Base-by-base conservation (phyloP, 1,139 yeast species). In the Taphrina flavorubra region DNA sequence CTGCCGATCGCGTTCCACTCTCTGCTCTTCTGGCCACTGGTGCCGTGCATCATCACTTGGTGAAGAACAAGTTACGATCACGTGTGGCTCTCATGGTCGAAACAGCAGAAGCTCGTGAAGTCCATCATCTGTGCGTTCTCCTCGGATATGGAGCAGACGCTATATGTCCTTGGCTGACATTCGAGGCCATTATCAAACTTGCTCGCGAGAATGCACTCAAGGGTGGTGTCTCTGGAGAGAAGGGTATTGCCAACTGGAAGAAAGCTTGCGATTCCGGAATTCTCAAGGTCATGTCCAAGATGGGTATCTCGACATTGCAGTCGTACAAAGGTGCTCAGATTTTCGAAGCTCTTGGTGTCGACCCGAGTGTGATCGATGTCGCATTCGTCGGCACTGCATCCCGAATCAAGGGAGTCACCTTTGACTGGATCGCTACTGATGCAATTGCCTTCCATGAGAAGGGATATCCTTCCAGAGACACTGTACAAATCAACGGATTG, bases 291-390 rank as follows among this genome's bases (percentile, higher is more conserved):
- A 94, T 94, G 99, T 90, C 97, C 59, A 94, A 94, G 83, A 94
- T 94, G 98, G 99, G 99, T 83, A 94, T 94, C 75, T 92, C 98
- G 51, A 94, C 99, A 46, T 83, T 94, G 78, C 97, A 97, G 34
- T 90, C 97, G 31, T 94, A 94, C 81, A 94, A 94, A 81, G 99
- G 98, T 79, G 99, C 99, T 31, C 99, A 94, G 81, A 94, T 94
- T 76, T 94, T 94, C 78, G 99, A 94, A 80, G 97, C 97, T 68
- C 83, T 94, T 72, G 99, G 99, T 80, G 87, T 94, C 72, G 98
- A 94, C 78, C 92, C 92, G 79, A 87, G 96, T 31, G 98, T 94
- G 65, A 90, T 92, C 75, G 98, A 94, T 81, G 84, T 92, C 76
- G 92, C 98, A 81, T 94, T 94, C 79, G 90, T 96, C 53, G 98